Evolutionary conservation across 2,329 filamentous ascomycete genomes (phyloP), one percentile per base, ranked within the genome.

Genomic region (Drechslerella coelobrocha): DNA sequence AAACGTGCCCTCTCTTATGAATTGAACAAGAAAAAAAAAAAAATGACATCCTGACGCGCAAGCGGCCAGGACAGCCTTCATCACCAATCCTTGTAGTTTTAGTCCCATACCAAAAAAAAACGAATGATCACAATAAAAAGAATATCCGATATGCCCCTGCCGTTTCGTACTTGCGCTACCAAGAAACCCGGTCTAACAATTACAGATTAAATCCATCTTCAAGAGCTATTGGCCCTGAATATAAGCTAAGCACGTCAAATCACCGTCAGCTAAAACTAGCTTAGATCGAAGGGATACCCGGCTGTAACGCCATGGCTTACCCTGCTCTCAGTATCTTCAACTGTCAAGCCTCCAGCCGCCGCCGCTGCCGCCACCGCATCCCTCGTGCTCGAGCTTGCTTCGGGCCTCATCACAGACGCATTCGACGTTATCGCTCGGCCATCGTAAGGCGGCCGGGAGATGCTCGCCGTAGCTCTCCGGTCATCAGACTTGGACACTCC

Each of bases 401-500:
- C 68, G n/a, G 61, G 60, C 43, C 61, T 65, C 68, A 66, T 72
- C 41, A 66, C 56, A 5, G 47, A 55, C 31, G 61, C 52, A 31
- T 23, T 57, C 45, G 60, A 72, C 10, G 61, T 66, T 37, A 57
- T 60, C 10, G 68, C 48, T n/a, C 61, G 57, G 34, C 47, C 55
- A 19, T 71, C 66, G 24, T 71, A 71, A 9, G 37, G 19, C 41
- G 66, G 66, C 26, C 66, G 34, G 12, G 59, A 12, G 19, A 84
- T 73, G 81, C 82, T 74, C 82, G 79, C 75, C 27, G 45, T 52
- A 19, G 60, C 57, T 82, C 82, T 73, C 73, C 74, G 68, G 73
- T 73, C 66, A 53, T 73, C 59, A 29, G 47, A 73, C 73, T 63
- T 75, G 73, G 43, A 73, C 73, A 79, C 79, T 80, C 66, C 66